Evolutionary conservation across 164 flowering plant genomes (phyloP).

Genomic region (Piper longum): DNA sequence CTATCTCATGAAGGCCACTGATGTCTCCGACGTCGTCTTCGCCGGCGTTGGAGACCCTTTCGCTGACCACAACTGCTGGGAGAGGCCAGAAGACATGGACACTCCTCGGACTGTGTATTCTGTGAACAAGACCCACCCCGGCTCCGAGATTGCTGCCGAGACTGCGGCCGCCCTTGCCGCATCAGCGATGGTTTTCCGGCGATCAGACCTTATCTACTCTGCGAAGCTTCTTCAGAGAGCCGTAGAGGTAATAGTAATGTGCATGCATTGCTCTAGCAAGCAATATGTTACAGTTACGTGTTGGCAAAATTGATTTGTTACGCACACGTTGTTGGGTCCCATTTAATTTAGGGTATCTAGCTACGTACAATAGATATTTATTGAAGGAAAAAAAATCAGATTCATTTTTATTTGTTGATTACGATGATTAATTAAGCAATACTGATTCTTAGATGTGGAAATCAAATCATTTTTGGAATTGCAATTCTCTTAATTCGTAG

Average conservation of each 20-base stretch:
- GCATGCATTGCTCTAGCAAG: no score
- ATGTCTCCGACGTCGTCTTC: constrained; percentile 57
- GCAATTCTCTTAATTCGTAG: no score
- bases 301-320: no score
- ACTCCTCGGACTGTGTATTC: constrained; percentile 28
- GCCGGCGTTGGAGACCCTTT: constrained; percentile 64
- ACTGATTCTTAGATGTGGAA: no score
- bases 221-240: constrained; percentile 38
- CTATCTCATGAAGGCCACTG: constrained; percentile 70
- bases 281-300: no score
- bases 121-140: constrained; percentile 15
- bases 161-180: constrained; percentile 42
- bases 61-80: constrained; percentile 58
- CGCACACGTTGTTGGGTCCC: no score
- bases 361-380: no score
- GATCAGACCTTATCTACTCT: constrained; percentile 18
- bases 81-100: constrained; percentile 85
- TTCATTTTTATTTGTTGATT: no score
- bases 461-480: no score
- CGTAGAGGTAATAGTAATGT: constrained; percentile 11
- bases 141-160: constrained; percentile 36
- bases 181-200: constrained; percentile 29
- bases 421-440: no score
- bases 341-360: no score
- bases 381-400: no score